Base-by-base conservation (phyloP, 2,329 filamentous ascomycete genomes). In the Esteya vermicola region DNA sequence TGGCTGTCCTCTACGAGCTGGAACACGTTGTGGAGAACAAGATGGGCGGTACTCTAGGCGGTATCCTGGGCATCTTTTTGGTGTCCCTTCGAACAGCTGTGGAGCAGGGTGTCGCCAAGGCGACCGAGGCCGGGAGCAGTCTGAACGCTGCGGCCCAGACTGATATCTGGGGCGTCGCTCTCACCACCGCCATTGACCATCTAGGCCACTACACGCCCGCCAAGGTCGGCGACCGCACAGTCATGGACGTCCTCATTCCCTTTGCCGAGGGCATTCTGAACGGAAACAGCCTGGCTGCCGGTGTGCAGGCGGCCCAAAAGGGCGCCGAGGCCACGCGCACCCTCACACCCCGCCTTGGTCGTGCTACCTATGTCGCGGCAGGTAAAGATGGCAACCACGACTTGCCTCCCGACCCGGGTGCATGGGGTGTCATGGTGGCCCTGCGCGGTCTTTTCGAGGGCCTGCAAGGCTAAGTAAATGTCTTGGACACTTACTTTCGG, bases 321-420 rank as follows among this genome's bases (percentile, higher is more conserved):
- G 78, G 77, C 7, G 70, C 77, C 5, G 70, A 78, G 51, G 65
- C 63, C 7, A 84, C 79, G 4, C 78, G 70, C 56, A 71, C 62
- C 21, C 72, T 83, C 67, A 71, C 65, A 55, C 75, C 79, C 8
- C 73, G 64, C 48, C 59, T 84, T 22, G 79, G 79, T 2, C 62
- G 79, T 38, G 78, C 78, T 10, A 79, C 79, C 0, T 84, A 84
- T 49, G 72, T 83, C 4, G 76, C 70, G 6, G 67, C 64, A 2
- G 68, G 67, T 33, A 38, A 41, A 22, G 62, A 64, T 41, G 62
- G 69, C 43, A 64, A 62, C 40, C 57, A 57, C 39, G 66, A 65
- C 33, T 45, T 70, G 40, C 75, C 80, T 5, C 78, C 79, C 4
- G 79, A 84, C 54, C 79, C 79, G 1, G 78, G 79, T 23, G 79